Percentiles rank a stretch among this genome's conserved stretches.
Evolutionary conservation across 257 asterid genomes (phyloP).

Genomic region (Solanum sitiens): DNA sequence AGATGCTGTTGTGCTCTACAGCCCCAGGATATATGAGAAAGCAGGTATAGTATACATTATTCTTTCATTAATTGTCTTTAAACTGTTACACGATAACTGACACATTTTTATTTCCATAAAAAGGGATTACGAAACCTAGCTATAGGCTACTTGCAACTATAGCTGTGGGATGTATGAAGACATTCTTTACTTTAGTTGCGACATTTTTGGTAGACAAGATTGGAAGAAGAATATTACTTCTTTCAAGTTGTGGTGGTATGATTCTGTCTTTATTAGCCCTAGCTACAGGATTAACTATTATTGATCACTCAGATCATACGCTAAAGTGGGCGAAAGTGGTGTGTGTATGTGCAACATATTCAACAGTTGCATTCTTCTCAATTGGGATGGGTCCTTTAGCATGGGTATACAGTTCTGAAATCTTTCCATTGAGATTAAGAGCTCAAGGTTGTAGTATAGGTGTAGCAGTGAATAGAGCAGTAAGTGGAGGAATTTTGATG

Average conservation of each 20-base stretch:
- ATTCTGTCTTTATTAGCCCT: conserved; percentile 10
- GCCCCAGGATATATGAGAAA: conserved; percentile 24
- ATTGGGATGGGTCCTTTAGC: conserved; percentile 26
- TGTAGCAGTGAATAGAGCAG: background rate
- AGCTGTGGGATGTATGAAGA: conserved; percentile 42
- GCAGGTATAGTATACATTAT: conserved; percentile 11
- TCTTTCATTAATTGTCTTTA: too few species aligned
- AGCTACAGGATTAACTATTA: conserved; percentile 30
- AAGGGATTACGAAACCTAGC: background rate
- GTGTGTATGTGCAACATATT: background rate
- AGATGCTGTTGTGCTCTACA: conserved; percentile 15
- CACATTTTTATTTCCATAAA: too few species aligned
- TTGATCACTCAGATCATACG: conserved; percentile 8
- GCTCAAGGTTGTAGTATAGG: conserved; percentile 3
- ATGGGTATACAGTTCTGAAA: conserved; percentile 19
- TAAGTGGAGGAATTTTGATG: background rate
- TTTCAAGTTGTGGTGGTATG: conserved; percentile 42
- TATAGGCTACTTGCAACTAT: conserved; percentile 36
- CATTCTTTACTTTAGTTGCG: conserved; percentile 38
- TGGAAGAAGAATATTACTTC: conserved; percentile 46
- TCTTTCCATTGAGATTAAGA: background rate
- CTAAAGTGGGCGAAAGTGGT: background rate
- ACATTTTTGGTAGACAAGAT: conserved; percentile 38
- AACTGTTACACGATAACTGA: too few species aligned
- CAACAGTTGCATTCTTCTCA: conserved; percentile 19